Evolutionary conservation across 2,329 filamentous ascomycete genomes (phyloP), one percentile per base, ranked within the genome.

Genomic region (Thermoascus crustaceus): DNA sequence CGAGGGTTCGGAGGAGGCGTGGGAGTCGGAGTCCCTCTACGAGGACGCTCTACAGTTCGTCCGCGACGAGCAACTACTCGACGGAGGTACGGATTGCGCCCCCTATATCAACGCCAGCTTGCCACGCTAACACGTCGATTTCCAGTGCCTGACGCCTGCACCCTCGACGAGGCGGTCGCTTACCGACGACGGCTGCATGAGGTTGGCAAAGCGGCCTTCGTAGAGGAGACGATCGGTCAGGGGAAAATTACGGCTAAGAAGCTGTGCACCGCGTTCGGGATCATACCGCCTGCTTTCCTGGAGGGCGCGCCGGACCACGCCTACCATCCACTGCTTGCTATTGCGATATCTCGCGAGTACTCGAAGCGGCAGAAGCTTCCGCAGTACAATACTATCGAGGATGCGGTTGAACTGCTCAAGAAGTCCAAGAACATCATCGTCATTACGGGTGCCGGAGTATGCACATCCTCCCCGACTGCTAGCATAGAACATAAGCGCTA

Each of bases 391-490:
- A 80, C 81, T 1, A 72, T 96, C 34, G 83, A 93, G 45, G 87
- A 98, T 62, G 91, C 85, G 4, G 87, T 91, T 6, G 64, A 71
- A 9, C 69, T 98, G 33, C 72, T 98, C 27, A 71, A 76, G 48
- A 73, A 75, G 40, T 78, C 80, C 38, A 76, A 76, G 47, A 94
- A 94, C 59, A 88, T 98, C 58, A 77, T 98, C 52, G 83, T 96
- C 45, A 76, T 98, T 47, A 96, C 91, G 1, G 91, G 91, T 34
- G 91, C 91, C 11, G 91, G 91, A 47, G 66, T 71, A 62, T 46
- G 66, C 53, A 17, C 25, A 23, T 11, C 32, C 3, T 25, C 14
- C 22, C 10, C 2, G 11, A 20, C 21, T 5, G 9, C 13, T 22
- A 29, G 30, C 13, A 14, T 35, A n/a, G n/a, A n/a, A n/a, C n/a